Conservation (phyloP, 768 basidiomycete species). For the Auriscalpium orientale region DNA sequence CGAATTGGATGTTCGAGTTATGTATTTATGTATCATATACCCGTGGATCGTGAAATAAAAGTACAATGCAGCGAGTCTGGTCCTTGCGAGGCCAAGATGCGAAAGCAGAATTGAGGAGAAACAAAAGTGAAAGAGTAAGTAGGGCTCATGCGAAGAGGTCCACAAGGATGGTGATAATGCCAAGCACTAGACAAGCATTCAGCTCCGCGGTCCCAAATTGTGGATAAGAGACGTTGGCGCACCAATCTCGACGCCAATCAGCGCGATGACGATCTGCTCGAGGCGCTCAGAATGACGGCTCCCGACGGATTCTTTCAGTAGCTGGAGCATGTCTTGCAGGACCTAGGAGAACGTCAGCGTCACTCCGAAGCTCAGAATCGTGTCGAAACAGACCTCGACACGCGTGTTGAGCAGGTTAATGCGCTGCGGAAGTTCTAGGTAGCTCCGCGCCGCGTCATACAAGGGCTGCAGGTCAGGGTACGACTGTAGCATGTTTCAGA, state of each 20-base stretch:
- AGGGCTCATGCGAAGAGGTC: slow-evolving; percentile 41
- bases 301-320: slow-evolving; percentile 91
- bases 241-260: slow-evolving; percentile 89
- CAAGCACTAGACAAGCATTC: slow-evolving; percentile 50
- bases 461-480: slow-evolving; percentile 93
- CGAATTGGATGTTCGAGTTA: too few species aligned
- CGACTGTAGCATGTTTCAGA: slow-evolving; percentile 41
- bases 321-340: slow-evolving; percentile 92
- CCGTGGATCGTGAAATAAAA: too few species aligned
- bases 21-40: too few species aligned
- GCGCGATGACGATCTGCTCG: slow-evolving; percentile 86
- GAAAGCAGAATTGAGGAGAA: too few species aligned
- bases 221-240: slow-evolving; percentile 3
- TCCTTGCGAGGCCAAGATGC: too few species aligned
- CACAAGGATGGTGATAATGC: slow-evolving; percentile 85
- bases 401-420: slow-evolving; percentile 90
- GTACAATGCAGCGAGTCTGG: too few species aligned
- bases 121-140: too few species aligned
- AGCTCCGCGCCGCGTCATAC: slow-evolving; percentile 89
- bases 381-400: slow-evolving; percentile 54
- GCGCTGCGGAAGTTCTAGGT: slow-evolving; percentile 91
- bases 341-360: slow-evolving; percentile 41
- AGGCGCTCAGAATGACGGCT: slow-evolving; percentile 85
- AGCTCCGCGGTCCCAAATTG: neutral
- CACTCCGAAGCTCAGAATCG: slow-evolving; percentile 9